Percentiles rank a stretch among this genome's conserved stretches.
phyloP scores from a whole-genome alignment of 2,329 filamentous ascomycete genomes.

The Lasiodiplodia theobromae region DNA sequence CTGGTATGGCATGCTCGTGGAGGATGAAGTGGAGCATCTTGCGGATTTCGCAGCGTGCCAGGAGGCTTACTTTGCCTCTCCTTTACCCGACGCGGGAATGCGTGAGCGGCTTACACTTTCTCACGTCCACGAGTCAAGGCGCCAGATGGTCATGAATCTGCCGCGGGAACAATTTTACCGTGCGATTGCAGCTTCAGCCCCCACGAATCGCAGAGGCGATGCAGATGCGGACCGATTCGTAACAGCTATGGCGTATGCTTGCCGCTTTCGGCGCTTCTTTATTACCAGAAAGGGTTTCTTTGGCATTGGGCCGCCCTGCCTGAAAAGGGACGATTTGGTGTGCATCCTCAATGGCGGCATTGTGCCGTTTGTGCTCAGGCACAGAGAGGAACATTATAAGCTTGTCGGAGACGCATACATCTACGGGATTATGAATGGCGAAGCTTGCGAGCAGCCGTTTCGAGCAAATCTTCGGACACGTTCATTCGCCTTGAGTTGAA shows the following conservation, averaged over 20 bases:
- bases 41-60: constrained; percentile 29
- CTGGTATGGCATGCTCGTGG: constrained; percentile 32
- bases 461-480: not conserved
- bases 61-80: not conserved
- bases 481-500: not conserved
- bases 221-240: constrained; percentile 11
- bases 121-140: not conserved
- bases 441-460: constrained; percentile 7
- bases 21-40: constrained; percentile 17
- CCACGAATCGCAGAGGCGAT: not conserved
- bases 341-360: constrained; percentile 31
- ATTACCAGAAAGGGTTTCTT: constrained; percentile 32
- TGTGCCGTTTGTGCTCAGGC: constrained; percentile 32
- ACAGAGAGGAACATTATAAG: not conserved
- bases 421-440: constrained; percentile 34
- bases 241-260: constrained; percentile 8
- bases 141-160: not conserved
- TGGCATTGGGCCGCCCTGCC: constrained; percentile 31
- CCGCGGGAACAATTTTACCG: not conserved
- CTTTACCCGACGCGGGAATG: not conserved
- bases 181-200: not conserved
- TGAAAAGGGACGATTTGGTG: constrained; percentile 26
- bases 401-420: constrained; percentile 34
- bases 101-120: not conserved
- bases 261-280: constrained; percentile 29